Conservation (phyloP, 495 filamentous ascomycete species). For the Letharia columbiana region DNA sequence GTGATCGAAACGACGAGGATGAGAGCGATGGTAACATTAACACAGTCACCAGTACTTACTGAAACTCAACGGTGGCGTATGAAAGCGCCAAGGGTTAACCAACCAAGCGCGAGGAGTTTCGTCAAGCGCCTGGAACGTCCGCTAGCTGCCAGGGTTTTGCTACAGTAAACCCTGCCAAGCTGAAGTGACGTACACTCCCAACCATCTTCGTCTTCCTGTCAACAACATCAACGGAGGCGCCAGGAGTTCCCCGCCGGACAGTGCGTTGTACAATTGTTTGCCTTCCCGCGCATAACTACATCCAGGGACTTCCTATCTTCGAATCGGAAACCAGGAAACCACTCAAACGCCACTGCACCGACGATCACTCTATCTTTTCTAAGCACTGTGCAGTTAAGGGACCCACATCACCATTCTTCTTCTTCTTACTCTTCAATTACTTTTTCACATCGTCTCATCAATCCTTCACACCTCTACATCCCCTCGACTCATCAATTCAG, state of each 20-base stretch:
- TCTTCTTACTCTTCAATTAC: not conserved
- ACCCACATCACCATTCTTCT: not conserved
- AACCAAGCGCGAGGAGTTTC: not conserved
- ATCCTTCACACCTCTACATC: not conserved
- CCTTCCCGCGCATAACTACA: constrained; percentile 4
- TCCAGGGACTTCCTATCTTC: not conserved
- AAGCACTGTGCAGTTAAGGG: not conserved
- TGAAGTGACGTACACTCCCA: constrained; percentile 14
- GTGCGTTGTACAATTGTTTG: constrained; percentile 13
- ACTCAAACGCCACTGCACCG: constrained; percentile 1
- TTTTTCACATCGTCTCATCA: not conserved
- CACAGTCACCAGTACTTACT: not conserved
- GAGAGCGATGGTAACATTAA: not conserved
- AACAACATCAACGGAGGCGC: not conserved
- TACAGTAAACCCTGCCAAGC: not conserved
- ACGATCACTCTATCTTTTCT: not conserved
- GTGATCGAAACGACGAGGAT: not conserved
- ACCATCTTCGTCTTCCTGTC: not conserved
- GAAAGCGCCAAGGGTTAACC: not conserved
- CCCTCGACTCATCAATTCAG: not conserved
- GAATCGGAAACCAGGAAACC: not conserved
- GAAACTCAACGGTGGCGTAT: not conserved
- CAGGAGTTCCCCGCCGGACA: not conserved
- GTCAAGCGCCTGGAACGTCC: not conserved
- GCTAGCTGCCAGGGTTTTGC: not conserved